Evolutionary conservation across 2,329 filamentous ascomycete genomes (phyloP).

Genomic region (Fonsecaea erecta): DNA sequence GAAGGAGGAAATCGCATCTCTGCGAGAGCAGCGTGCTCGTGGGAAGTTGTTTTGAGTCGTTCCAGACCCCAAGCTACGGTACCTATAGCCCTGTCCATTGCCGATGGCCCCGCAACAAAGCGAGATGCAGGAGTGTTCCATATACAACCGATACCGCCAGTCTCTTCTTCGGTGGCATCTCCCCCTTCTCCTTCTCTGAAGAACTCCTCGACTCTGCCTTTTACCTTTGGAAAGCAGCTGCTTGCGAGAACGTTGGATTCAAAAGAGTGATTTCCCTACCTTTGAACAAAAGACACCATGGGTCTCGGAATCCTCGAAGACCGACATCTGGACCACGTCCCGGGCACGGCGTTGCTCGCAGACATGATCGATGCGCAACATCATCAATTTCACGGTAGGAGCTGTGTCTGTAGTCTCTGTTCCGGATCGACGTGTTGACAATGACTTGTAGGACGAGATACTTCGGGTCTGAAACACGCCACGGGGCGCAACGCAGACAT

Average conservation of each 20-base stretch:
- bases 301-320: conserved; percentile 42
- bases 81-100: conserved; percentile 15
- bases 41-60: not conserved
- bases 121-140: not conserved
- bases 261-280: not conserved
- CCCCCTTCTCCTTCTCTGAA: not conserved
- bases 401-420: not conserved
- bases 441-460: conserved; percentile 36
- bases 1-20: not conserved
- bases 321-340: conserved; percentile 36
- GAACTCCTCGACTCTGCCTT: not conserved
- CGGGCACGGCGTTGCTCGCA: conserved; percentile 35
- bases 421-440: not conserved
- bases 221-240: not conserved
- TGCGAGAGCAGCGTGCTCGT: not conserved
- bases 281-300: conserved; percentile 30
- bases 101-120: conserved; percentile 23
- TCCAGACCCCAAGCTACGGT: conserved; percentile 4
- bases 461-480: conserved; percentile 38
- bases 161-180: not conserved
- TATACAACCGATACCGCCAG: not conserved
- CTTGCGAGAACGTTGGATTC: not conserved
- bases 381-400: conserved; percentile 30
- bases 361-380: conserved; percentile 31
- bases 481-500: conserved; percentile 40